phyloP scores from a whole-genome alignment of 441 rosid species.

The Manihot esculenta region DNA sequence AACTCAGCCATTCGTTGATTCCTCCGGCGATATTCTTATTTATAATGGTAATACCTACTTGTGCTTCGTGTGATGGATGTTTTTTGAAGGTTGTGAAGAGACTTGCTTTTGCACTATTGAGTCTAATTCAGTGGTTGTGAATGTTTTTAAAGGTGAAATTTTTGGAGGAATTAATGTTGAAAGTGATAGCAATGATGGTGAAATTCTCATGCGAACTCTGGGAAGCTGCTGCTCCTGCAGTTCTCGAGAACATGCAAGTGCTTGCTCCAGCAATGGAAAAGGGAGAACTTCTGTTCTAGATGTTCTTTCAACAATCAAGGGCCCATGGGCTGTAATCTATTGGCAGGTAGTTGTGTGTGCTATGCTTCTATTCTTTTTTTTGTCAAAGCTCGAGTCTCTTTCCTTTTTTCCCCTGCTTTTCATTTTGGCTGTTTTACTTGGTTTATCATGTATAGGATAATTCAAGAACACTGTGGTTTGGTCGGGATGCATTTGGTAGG shows the following conservation, averaged over 20 bases:
- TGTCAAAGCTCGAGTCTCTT: neutral
- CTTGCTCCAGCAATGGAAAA: slow-evolving; percentile 26
- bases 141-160: slow-evolving; percentile 54
- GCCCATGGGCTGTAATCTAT: slow-evolving; percentile 77
- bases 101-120: neutral
- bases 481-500: slow-evolving; percentile 84
- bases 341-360: slow-evolving; percentile 72
- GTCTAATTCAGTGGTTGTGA: slow-evolving; percentile 3
- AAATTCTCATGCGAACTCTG: slow-evolving; percentile 50
- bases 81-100: neutral
- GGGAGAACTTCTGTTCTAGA: slow-evolving; percentile 43
- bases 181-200: slow-evolving; percentile 58
- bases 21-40: slow-evolving; percentile 54
- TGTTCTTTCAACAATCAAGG: slow-evolving; percentile 68
- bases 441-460: slow-evolving; percentile 40
- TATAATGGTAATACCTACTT: slow-evolving; percentile 54
- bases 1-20: slow-evolving; percentile 61
- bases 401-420: neutral
- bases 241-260: slow-evolving; percentile 20
- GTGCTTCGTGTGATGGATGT: neutral
- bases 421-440: neutral
- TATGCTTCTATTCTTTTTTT: slow-evolving; percentile 26
- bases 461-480: slow-evolving; percentile 87
- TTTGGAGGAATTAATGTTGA: slow-evolving; percentile 66
- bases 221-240: slow-evolving; percentile 44